Conservation (phyloP, 1,284 basidiomycete species). For the Malassezia brasiliensis region DNA sequence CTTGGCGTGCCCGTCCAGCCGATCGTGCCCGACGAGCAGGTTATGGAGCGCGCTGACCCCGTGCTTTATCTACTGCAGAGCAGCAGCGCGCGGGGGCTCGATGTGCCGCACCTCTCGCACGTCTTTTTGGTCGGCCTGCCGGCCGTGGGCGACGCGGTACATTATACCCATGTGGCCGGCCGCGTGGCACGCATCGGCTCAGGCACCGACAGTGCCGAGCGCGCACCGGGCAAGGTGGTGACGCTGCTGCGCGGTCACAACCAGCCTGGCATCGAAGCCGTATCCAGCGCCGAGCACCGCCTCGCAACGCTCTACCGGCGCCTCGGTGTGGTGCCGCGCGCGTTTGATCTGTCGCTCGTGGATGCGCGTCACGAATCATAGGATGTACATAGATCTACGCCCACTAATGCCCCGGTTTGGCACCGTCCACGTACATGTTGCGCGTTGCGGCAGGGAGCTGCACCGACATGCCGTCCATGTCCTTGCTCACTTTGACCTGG, state of each 20-base stretch:
- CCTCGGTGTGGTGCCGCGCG: slow-evolving; percentile 24
- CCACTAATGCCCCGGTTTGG: slow-evolving; percentile 11
- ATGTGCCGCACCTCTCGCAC: slow-evolving; percentile 37
- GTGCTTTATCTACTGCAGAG: slow-evolving; percentile 34
- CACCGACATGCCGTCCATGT: slow-evolving; percentile 76
- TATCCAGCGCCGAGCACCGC: slow-evolving; percentile 29
- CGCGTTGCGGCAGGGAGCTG: slow-evolving; percentile 81
- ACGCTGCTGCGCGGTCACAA: slow-evolving; percentile 28
- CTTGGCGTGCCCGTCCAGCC: slow-evolving; percentile 32
- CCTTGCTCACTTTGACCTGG: slow-evolving; percentile 73
- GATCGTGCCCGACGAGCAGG: neutral
- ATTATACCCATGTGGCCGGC: slow-evolving; percentile 43
- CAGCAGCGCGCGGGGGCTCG: slow-evolving; percentile 37
- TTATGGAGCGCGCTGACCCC: slow-evolving; percentile 8
- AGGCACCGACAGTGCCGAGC: neutral
- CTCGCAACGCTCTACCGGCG: slow-evolving; percentile 34
- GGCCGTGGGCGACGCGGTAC: slow-evolving; percentile 34
- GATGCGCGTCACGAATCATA: neutral
- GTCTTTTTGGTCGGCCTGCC: slow-evolving; percentile 40
- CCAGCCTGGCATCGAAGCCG: neutral
- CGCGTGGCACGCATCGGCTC: slow-evolving; percentile 36
- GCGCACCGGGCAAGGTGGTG: slow-evolving; percentile 28
- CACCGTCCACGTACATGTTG: slow-evolving; percentile 90
- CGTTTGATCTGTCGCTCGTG: slow-evolving; percentile 23
- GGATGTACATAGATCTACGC: neutral